Evolutionary conservation across 305 asterid genomes (phyloP), one percentile per base, ranked within the genome.

Genomic region (Fraxinus sp.): DNA sequence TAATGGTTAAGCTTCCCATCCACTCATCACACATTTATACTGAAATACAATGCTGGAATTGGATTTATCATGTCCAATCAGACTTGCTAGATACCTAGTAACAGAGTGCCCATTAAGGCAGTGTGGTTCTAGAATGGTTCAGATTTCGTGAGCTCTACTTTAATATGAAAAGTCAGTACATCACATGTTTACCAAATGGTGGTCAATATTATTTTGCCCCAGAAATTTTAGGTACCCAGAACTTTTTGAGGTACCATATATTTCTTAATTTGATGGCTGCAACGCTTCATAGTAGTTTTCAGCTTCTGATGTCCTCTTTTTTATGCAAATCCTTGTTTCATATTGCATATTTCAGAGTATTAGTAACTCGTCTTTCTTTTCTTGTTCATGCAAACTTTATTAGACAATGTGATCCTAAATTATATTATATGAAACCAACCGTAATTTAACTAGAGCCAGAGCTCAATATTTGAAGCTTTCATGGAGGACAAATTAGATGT

Each of bases 401-500:
- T 36, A 30, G 39, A 28, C 37, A 68, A 30, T 68, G 37, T 68
- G 39, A 30, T 28, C 37, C 20, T 68, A 14, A 49, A 4, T 49
- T 49, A 79, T 52, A n/a, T 52, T n/a, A 52, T 52, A 52, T 82
- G 80, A 83, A 77, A 79, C 68, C 81, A 71, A 73, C 71, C 68
- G 41, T 80, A 71, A 49, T 46, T 64, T 30, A 62, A 76, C 36
- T 71, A 78, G 79, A 77, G 14, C 75, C 77, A 13, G 26, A 26
- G 75, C 36, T 49, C 36, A 41, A 24, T 55, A 16, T 73, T 75
- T 72, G 39, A 79, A 66, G 32, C 55, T 80, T 46, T 9, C 9
- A 20, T 72, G 82, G 79, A 77, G 49, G 82, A 35, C 55, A 82
- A 33, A 66, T 78, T 39, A 72, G 62, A 62, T 72, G 49, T 80